phyloP scores from a whole-genome alignment of 2,329 filamentous ascomycete species.

The Aspergillus latus region DNA sequence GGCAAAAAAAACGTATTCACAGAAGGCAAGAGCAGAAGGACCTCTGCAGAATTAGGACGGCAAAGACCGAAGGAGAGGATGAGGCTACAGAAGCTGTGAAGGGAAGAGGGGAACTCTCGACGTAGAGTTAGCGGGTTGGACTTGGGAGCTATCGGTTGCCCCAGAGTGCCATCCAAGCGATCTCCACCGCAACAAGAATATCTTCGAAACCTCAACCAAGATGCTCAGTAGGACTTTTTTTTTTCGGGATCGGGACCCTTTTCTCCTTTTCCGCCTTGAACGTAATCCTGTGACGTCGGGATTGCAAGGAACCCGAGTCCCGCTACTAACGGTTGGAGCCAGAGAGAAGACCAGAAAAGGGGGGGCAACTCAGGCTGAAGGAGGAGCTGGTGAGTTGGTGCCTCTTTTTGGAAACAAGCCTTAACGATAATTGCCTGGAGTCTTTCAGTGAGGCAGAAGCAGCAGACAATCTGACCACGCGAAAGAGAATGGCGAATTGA shows the following conservation, averaged over 20 bases:
- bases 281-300: slow-evolving; percentile 10
- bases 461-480: slow-evolving; percentile 20
- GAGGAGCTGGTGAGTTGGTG: slow-evolving; percentile 17
- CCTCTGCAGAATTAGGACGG: slow-evolving; percentile 12
- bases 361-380: slow-evolving; percentile 15
- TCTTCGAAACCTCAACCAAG: slow-evolving; percentile 14
- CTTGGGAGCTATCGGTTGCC: slow-evolving; percentile 21
- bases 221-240: neutral
- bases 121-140: slow-evolving; percentile 24
- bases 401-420: slow-evolving; percentile 12
- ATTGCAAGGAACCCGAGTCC: slow-evolving; percentile 14
- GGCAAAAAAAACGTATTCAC: slow-evolving; percentile 16
- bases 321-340: slow-evolving; percentile 15
- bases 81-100: slow-evolving; percentile 19
- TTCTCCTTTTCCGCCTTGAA: slow-evolving; percentile 12
- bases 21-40: slow-evolving; percentile 14
- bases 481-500: slow-evolving; percentile 35
- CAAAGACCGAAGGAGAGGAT: slow-evolving; percentile 22
- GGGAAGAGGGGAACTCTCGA: slow-evolving; percentile 22
- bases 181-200: slow-evolving; percentile 13
- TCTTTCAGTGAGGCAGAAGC: slow-evolving; percentile 14
- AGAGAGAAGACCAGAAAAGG: slow-evolving; percentile 19
- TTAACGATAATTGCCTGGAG: slow-evolving; percentile 6
- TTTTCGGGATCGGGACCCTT: neutral
- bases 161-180: slow-evolving; percentile 24